Evolutionary conservation across 352 stramenopile species (phyloP), one percentile per base, ranked within the genome.

Genomic region (Phytophthora foliorum): DNA sequence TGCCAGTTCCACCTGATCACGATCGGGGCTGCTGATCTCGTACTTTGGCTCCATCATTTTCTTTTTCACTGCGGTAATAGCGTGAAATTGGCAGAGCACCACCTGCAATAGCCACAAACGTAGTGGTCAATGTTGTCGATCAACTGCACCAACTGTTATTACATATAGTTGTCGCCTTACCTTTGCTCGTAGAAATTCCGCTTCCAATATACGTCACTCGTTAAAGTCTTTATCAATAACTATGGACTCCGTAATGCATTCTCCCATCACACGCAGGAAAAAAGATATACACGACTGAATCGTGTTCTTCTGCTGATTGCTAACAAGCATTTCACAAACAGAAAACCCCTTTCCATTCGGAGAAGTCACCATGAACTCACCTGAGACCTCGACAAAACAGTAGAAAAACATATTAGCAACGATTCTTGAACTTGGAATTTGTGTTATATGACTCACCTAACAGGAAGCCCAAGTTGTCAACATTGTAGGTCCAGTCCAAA

Each of bases 301-400:
- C 16, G 39, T 52, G 2, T 51, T 7, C 6, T 25, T 24, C 10
- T 29, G 22, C 21, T 60, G 53, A 16, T 60, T 60, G 0, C 3
- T 7, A 0, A 60, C n/a, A 8, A 60, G 27, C 53, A 60, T 51
- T 13, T 60, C 39, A 60, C 36, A 60, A 27, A 60, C 53, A 31
- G 36, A 52, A 51, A 60, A 9, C 24, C 53, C 39, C n/a, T 60
- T 60, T 36, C 25, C 53, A 42, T 51, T 60, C 6, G 53, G 17
- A 19, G 53, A 5, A n/a, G 53, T 60, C 16, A 60, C 53, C 53
- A 60, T 60, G 4, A 52, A 60, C 32, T 60, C 53, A 17, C 53
- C 53, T 60, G 24, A 13, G n/a, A n/a, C n/a, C n/a, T n/a, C n/a
- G n/a, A n/a, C n/a, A n/a, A n/a, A n/a, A n/a, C n/a, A n/a, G n/a